A percentile compares a stretch with the other conserved stretches of the same genome.
phyloP scores from a whole-genome alignment of 2,329 filamentous ascomycete genomes.

The Ophiostoma quercus region DNA sequence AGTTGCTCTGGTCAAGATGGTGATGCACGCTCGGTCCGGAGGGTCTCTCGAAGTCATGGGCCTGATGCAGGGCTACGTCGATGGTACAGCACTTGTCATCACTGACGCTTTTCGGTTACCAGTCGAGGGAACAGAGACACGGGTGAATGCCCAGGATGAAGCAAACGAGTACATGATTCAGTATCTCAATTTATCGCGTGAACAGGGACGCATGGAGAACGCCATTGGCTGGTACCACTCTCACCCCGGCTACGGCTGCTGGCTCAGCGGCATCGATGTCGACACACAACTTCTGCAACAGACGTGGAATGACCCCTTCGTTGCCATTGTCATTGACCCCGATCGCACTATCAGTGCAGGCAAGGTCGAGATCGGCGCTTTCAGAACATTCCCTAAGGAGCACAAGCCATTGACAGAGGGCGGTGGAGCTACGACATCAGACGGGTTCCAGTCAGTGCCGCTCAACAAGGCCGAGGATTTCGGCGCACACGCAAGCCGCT shows the following conservation, averaged over 20 bases:
- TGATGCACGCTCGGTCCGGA: constrained; percentile 96
- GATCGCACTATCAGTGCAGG: constrained; percentile 91
- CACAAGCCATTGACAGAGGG: constrained; percentile 49
- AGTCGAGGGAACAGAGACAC: constrained; percentile 96
- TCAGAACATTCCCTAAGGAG: constrained; percentile 78
- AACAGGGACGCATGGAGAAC: constrained; percentile 78
- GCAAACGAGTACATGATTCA: constrained; percentile 96
- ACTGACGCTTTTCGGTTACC: constrained; percentile 91
- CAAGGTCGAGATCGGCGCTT: constrained; percentile 95
- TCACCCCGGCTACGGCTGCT: constrained; percentile 96
- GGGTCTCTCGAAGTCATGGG: constrained; percentile 95
- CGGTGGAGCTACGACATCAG: constrained; percentile 36
- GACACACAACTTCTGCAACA: constrained; percentile 83
- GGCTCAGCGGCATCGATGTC: constrained; percentile 95
- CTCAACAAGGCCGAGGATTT: constrained; percentile 94
- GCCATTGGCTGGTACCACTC: constrained; percentile 97
- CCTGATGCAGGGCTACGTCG: constrained; percentile 91
- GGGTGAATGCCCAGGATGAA: constrained; percentile 92
- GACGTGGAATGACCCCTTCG: constrained; percentile 79
- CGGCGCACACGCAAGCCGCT: constrained; percentile 81
- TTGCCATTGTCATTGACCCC: constrained; percentile 93
- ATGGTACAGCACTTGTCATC: constrained; percentile 78
- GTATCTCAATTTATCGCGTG: constrained; percentile 70
- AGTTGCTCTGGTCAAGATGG: constrained; percentile 94
- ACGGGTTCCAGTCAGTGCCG: constrained; percentile 73